Evolutionary conservation across 345 rosid species (phyloP), one percentile per base, ranked within the genome.

Genomic region (Gossypium thurberi): DNA sequence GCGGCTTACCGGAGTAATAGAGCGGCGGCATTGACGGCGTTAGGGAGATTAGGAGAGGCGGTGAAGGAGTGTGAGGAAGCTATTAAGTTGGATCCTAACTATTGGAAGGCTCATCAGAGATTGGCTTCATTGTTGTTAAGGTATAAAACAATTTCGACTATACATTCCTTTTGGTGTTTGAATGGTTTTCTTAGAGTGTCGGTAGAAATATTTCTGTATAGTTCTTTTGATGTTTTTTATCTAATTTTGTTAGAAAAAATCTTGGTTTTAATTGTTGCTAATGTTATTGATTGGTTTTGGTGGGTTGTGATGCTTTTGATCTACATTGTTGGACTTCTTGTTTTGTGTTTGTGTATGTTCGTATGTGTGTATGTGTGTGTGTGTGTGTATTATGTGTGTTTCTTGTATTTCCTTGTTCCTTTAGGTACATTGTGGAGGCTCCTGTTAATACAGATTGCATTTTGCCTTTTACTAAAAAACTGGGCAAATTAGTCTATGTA

Each of bases 71-170:
- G 98, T 56, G 94, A 89, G 69, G 87, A 82, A 77, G 96, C 99
- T 1, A 84, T 95, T 56, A 87, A 68, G 62, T 75, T 95, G 88
- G 93, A 96, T 80, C 96, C 96, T 20, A 82, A 76, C 47, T 87
- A 83, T 79, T 75, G 79, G 76, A 91, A 93, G 73, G 98, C 98
- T 71, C 98, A 93, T 78, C 96, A 87, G 75, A 86, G 99, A 62
- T 82, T 95, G 83, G 94, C 84, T 8, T 77, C 91, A 44, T 82
- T 96, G 85, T 80, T 91, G 67, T 74, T 91, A 71, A 93, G 99
- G 99, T 92, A 72, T 73, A 51, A 50, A 71, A 70, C 55, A 50
- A 23, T 13, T 59, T 56, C 42, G 21, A 23, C 4, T 47, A 15
- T 23, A 10, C n/a, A 25, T 14, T 6, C 6, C 6, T 21, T 7